Evolutionary conservation across 768 basidiomycete genomes (phyloP).

Genomic region (Termitomyces sp.): DNA sequence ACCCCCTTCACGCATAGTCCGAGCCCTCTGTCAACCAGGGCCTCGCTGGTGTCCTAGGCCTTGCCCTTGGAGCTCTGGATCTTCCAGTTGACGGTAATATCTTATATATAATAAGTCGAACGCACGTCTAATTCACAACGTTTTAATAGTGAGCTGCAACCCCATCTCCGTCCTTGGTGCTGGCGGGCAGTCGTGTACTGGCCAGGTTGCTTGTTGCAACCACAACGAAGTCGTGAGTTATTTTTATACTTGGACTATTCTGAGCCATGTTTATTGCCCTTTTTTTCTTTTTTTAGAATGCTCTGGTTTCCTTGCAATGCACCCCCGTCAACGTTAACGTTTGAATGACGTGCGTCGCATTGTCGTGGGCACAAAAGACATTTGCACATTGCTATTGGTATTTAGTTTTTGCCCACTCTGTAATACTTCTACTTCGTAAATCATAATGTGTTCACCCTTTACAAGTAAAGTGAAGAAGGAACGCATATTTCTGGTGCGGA

Average conservation of each 20-base stretch:
- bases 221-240: not conserved
- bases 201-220: not conserved
- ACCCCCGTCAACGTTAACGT: not conserved
- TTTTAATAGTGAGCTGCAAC: not conserved
- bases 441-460: not conserved
- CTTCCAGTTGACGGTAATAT: not conserved
- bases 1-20: not conserved
- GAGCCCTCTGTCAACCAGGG: too few species aligned
- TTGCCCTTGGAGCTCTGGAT: not conserved
- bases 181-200: not conserved
- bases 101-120: not conserved
- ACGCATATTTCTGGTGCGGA: too few species aligned
- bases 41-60: not conserved
- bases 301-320: not conserved
- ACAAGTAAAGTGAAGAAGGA: not conserved
- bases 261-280: not conserved
- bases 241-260: not conserved
- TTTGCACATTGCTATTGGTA: not conserved
- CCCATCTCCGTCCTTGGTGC: not conserved
- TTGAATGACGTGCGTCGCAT: not conserved
- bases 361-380: too few species aligned
- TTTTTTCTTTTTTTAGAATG: not conserved
- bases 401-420: not conserved
- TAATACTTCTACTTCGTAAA: too few species aligned
- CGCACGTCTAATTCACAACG: too few species aligned